These are phyloP conservation scores for Nakaseomyces uthaithaninus DNA, from an alignment of 1,139 yeast genomes.

Conservation along the genomic window DNA sequence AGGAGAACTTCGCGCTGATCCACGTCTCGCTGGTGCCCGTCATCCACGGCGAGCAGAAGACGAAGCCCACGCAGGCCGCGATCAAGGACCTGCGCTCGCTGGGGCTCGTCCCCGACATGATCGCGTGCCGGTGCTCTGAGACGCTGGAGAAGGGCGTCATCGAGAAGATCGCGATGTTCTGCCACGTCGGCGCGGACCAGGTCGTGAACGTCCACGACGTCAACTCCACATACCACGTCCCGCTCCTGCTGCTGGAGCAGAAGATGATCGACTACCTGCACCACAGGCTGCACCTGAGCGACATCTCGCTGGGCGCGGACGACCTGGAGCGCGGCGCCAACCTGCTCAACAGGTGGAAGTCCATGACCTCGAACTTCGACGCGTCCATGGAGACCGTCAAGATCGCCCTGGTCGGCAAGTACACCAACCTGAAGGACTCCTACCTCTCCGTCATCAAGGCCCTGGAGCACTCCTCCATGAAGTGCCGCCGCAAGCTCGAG, in stretches of 20 bases:
- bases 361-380: slow-evolving; percentile 69
- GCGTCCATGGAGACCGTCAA: slow-evolving; percentile 78
- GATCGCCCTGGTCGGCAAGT: slow-evolving; percentile 95
- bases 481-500: slow-evolving; percentile 72
- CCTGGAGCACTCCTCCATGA: slow-evolving; percentile 90
- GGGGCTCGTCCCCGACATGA: slow-evolving; percentile 92
- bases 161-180: slow-evolving; percentile 95
- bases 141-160: slow-evolving; percentile 74
- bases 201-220: slow-evolving; percentile 96
- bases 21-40: slow-evolving; percentile 97
- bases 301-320: slow-evolving; percentile 43
- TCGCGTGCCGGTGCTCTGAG: slow-evolving; percentile 94
- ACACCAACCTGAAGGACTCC: slow-evolving; percentile 90
- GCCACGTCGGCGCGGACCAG: slow-evolving; percentile 97
- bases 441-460: slow-evolving; percentile 92
- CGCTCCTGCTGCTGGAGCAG: slow-evolving; percentile 81
- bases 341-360: slow-evolving; percentile 71
- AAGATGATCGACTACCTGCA: slow-evolving; percentile 68
- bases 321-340: slow-evolving; percentile 57
- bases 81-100: slow-evolving; percentile 90
- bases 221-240: slow-evolving; percentile 95
- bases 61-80: slow-evolving; percentile 99
- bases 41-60: slow-evolving; percentile 96
- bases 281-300: slow-evolving; percentile 55
- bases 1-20: slow-evolving; percentile 86